Percentiles rank a stretch among this genome's conserved stretches.
These are phyloP conservation scores for Neurospora crassa DNA, from an alignment of 2,329 filamentous ascomycete species.

Conservation along the genomic window DNA sequence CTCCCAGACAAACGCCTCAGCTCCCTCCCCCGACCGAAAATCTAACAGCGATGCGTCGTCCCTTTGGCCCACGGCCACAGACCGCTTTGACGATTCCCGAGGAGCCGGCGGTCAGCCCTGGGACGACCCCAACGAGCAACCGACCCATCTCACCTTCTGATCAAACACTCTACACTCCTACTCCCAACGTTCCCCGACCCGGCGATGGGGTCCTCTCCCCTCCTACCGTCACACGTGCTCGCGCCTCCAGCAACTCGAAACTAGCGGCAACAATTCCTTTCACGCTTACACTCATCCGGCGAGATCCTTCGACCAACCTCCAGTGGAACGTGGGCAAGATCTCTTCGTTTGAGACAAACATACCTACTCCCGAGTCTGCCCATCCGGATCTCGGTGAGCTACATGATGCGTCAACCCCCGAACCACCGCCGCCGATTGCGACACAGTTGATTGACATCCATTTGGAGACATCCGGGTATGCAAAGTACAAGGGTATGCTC, in stretches of 20 bases:
- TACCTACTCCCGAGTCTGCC: slow-evolving; percentile 15
- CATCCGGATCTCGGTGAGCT: slow-evolving; percentile 17
- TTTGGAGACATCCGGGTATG: slow-evolving; percentile 46
- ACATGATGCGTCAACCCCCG: slow-evolving; percentile 4
- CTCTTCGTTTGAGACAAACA: slow-evolving; percentile 41
- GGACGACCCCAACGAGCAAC: neutral
- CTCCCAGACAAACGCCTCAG: slow-evolving; percentile 2
- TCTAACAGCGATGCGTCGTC: slow-evolving; percentile 8
- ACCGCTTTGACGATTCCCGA: neutral
- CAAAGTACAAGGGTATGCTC: slow-evolving; percentile 45
- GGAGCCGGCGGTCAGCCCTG: neutral
- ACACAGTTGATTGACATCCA: slow-evolving; percentile 39
- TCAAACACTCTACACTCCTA: neutral
- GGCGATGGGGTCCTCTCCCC: slow-evolving; percentile 1
- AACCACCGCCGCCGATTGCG: neutral
- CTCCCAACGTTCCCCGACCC: neutral
- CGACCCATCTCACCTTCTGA: slow-evolving; percentile 10
- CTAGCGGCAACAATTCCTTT: slow-evolving; percentile 31
- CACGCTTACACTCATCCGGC: slow-evolving; percentile 58
- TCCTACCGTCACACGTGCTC: slow-evolving; percentile 21
- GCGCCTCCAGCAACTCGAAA: slow-evolving; percentile 25
- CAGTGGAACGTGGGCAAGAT: slow-evolving; percentile 72
- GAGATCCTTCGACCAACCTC: slow-evolving; percentile 56
- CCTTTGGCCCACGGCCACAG: slow-evolving; percentile 4
- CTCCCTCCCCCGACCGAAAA: neutral